phyloP scores from a whole-genome alignment of 805 yeast species.

The Lipomyces chichibuensis region DNA sequence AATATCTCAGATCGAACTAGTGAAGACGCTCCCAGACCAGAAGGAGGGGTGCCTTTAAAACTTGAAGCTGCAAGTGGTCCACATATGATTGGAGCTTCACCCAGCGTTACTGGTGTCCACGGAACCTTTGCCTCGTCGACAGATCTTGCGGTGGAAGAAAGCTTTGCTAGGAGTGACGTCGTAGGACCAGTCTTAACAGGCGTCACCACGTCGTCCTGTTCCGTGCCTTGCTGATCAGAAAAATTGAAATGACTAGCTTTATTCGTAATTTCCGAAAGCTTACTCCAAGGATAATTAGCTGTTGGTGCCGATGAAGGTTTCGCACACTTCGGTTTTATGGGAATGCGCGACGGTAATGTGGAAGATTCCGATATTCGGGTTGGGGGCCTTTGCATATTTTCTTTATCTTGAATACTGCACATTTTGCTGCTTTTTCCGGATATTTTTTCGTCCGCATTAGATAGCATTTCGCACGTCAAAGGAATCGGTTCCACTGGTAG shows the following conservation, averaged over 20 bases:
- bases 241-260: background rate
- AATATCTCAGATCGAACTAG: background rate
- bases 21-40: background rate
- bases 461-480: background rate
- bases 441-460: background rate
- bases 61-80: background rate
- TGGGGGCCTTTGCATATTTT: background rate
- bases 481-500: background rate
- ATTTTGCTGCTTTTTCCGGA: background rate
- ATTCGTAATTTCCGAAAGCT: constrained; percentile 19
- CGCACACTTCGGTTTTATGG: constrained; percentile 5
- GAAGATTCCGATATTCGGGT: constrained; percentile 1
- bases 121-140: background rate
- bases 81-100: background rate
- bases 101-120: background rate
- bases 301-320: constrained; percentile 1
- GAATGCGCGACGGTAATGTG: constrained; percentile 12
- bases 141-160: background rate
- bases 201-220: background rate
- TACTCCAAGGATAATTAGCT: constrained; percentile 16
- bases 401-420: background rate
- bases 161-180: background rate
- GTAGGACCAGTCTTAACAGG: background rate
- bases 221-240: background rate
- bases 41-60: background rate